Evolutionary conservation across 352 stramenopile genomes (phyloP).

Genomic region (Globisporangium middletonii): DNA sequence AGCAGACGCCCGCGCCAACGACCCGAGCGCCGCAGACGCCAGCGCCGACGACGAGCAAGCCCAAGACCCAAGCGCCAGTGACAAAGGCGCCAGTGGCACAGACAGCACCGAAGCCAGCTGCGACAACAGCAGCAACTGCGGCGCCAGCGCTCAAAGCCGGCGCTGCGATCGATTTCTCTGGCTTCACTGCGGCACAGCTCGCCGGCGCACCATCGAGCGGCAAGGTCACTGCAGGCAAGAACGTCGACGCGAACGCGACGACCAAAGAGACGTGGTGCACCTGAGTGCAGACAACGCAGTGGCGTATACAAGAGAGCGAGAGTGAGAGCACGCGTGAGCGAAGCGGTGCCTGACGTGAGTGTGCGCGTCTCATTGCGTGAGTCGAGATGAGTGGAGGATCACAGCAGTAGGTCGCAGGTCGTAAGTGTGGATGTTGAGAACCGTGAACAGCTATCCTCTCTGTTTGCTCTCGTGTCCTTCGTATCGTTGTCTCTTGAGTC

Average conservation of each 20-base stretch:
- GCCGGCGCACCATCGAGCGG: background rate
- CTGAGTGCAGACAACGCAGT: background rate
- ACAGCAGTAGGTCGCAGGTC: no score
- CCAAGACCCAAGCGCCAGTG: background rate
- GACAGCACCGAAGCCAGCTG: background rate
- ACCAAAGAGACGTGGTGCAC: constrained; percentile 4
- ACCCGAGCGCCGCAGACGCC: constrained; percentile 2
- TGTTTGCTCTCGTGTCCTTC: background rate
- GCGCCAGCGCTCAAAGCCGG: background rate
- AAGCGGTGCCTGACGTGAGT: no score
- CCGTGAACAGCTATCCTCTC: no score
- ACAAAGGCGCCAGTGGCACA: background rate
- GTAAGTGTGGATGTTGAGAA: no score
- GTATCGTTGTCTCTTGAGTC: background rate
- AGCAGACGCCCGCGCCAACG: constrained; percentile 6
- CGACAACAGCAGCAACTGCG: constrained; percentile 1
- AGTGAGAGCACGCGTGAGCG: background rate
- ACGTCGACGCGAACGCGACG: constrained; percentile 1
- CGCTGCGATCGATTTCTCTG: constrained; percentile 6
- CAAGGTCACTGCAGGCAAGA: background rate
- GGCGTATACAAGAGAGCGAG: background rate
- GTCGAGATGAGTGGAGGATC: no score
- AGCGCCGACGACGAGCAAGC: constrained; percentile 1
- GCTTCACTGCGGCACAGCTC: constrained; percentile 9
- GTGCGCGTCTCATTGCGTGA: no score